Conservation (phyloP, 1,139 yeast genomes). For the Kurtzmaniella quercitrusa region DNA sequence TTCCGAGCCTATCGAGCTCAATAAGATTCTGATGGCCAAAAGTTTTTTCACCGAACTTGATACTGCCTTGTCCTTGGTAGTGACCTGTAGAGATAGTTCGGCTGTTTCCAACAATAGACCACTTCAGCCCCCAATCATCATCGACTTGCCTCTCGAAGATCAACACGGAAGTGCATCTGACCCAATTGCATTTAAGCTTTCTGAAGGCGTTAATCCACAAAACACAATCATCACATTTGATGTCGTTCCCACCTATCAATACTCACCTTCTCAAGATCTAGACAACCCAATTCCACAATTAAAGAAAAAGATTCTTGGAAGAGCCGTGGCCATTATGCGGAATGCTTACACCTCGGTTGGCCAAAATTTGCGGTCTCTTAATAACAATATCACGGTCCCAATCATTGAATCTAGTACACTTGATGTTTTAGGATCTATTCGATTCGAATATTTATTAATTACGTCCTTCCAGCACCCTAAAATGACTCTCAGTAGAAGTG, state of each 20-base stretch:
- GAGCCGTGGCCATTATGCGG: slow-evolving; percentile 78
- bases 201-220: slow-evolving; percentile 42
- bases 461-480: slow-evolving; percentile 72
- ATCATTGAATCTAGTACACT: slow-evolving; percentile 68
- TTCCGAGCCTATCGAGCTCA: slow-evolving; percentile 62
- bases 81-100: slow-evolving; percentile 48
- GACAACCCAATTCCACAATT: slow-evolving; percentile 7
- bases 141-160: slow-evolving; percentile 85
- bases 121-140: slow-evolving; percentile 60
- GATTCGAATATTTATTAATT: slow-evolving; percentile 71
- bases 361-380: slow-evolving; percentile 60
- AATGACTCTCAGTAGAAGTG: slow-evolving; percentile 65
- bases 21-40: slow-evolving; percentile 69
- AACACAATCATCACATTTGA: slow-evolving; percentile 74
- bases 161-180: slow-evolving; percentile 75
- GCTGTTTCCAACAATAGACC: slow-evolving; percentile 31
- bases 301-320: slow-evolving; percentile 59
- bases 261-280: slow-evolving; percentile 13
- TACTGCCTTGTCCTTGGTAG: slow-evolving; percentile 77
- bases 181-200: slow-evolving; percentile 72
- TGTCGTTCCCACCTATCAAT: slow-evolving; percentile 84
- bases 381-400: slow-evolving; percentile 70
- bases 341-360: slow-evolving; percentile 70
- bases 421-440: slow-evolving; percentile 72
- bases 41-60: slow-evolving; percentile 81